These are phyloP conservation scores for Aquanectria penicillioides DNA, from an alignment of 2,329 filamentous ascomycete genomes.

Conservation along the genomic window DNA sequence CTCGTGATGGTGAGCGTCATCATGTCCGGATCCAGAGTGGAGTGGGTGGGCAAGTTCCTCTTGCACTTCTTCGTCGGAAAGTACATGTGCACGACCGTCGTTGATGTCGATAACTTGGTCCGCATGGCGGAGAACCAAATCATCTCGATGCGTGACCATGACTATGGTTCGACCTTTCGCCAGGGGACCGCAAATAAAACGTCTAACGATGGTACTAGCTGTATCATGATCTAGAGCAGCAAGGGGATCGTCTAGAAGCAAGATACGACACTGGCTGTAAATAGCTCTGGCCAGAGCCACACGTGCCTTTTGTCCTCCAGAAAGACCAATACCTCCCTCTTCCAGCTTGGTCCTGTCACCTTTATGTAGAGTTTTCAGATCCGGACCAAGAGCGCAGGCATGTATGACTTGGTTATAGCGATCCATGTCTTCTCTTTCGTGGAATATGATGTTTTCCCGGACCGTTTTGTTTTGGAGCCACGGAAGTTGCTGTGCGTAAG, in stretches of 20 bases:
- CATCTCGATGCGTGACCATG: slow-evolving; percentile 84
- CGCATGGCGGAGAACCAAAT: slow-evolving; percentile 78
- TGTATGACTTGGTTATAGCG: slow-evolving; percentile 70
- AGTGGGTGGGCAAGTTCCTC: slow-evolving; percentile 51
- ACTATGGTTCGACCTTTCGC: slow-evolving; percentile 74
- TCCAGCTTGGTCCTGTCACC: slow-evolving; percentile 70
- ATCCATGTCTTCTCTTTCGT: slow-evolving; percentile 61
- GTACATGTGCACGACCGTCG: slow-evolving; percentile 65
- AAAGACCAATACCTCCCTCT: slow-evolving; percentile 70
- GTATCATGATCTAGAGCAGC: slow-evolving; percentile 72
- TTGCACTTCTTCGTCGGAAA: slow-evolving; percentile 57
- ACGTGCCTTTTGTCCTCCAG: slow-evolving; percentile 71
- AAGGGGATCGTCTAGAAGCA: slow-evolving; percentile 71
- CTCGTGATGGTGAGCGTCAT: slow-evolving; percentile 33
- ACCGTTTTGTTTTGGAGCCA: slow-evolving; percentile 75
- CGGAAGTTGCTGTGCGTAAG: slow-evolving; percentile 68
- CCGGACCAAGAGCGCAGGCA: slow-evolving; percentile 66
- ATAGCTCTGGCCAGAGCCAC: slow-evolving; percentile 71
- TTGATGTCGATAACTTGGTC: slow-evolving; percentile 77
- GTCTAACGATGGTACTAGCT: slow-evolving; percentile 69
- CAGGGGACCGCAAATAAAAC: slow-evolving; percentile 68
- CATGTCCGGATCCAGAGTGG: slow-evolving; percentile 36
- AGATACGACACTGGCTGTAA: slow-evolving; percentile 65
- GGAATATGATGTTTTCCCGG: slow-evolving; percentile 72
- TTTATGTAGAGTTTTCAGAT: slow-evolving; percentile 64